Evolutionary conservation across 1,139 yeast genomes (phyloP).

Genomic region (Taphrina flavorubra): DNA sequence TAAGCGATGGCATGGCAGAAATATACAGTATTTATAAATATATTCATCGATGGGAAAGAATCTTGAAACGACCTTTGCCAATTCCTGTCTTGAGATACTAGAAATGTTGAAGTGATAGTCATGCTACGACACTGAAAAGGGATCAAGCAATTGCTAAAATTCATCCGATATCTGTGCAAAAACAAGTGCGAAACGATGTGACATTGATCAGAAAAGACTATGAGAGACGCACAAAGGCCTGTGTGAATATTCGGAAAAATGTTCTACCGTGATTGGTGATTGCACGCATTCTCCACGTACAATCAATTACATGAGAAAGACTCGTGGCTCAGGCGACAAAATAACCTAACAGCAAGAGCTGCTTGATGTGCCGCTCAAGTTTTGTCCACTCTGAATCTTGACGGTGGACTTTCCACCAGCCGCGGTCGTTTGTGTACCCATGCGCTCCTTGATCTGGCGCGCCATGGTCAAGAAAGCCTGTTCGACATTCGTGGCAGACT

Average conservation of each 20-base stretch:
- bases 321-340: background rate
- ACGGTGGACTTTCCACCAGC: constrained; percentile 70
- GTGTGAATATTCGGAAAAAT: background rate
- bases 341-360: constrained; percentile 73
- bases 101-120: too few species aligned
- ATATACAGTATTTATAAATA: background rate
- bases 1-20: constrained; percentile 2
- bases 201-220: constrained; percentile 11
- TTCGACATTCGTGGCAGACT: constrained; percentile 93
- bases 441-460: constrained; percentile 94
- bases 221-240: constrained; percentile 5
- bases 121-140: too few species aligned
- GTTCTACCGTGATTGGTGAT: too few species aligned
- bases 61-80: background rate
- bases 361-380: constrained; percentile 69
- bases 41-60: background rate
- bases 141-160: too few species aligned
- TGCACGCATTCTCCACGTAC: background rate
- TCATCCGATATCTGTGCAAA: background rate
- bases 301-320: background rate
- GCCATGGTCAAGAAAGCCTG: constrained; percentile 99
- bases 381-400: constrained; percentile 82
- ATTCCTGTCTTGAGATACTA: too few species aligned
- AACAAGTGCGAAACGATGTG: background rate
- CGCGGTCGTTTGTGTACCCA: constrained; percentile 71